Base-by-base conservation (phyloP, 495 filamentous ascomycete species). In the Neurospora tetraspora region DNA sequence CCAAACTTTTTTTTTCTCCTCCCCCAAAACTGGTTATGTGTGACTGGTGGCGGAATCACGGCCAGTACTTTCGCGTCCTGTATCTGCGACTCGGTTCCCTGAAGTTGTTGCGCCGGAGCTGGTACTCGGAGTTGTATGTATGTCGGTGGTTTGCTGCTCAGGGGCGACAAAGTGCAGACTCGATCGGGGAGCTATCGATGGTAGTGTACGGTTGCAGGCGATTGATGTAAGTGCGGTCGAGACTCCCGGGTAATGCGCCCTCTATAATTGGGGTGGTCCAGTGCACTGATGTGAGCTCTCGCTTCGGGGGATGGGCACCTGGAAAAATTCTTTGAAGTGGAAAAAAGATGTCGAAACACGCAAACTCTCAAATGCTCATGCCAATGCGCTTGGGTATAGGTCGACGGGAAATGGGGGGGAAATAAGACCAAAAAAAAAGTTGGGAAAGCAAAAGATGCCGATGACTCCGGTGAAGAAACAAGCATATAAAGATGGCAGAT, bases 381-480 rank as follows among this genome's bases (percentile, higher is more conserved):
- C 23, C 47, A 14, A 27, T 59, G 47, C 23, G 23, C 53, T 14
- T 12, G 53, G 53, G 53, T 65, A 65, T 65, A 65, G 53, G 53
- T 18, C 53, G 53, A 65, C 27, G 53, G 27, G 53, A 65, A 65
- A 65, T 7, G 12, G 20, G 20, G 77, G 73, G 72, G 75, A 76
- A 71, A 45, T 69, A 65, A 70, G 61, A 40, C 20, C 69, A 20
- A 37, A 47, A 45, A 75, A 76, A 71, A 73, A 72, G 73, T 76
- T 74, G 76, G 74, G 40, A 38, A 69, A 45, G 69, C 37, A 27
- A 40, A 20, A 75, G 71, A 73, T 76, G 74, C 76, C 73, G 77
- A 73, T 73, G 74, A 77, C 73, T 78, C 79, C 77, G 73, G 70
- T 71, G 69, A 73, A 75, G 65, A 74, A 70, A 18, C 53, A 34